Conservation (phyloP, 2,329 filamentous ascomycete genomes). For the Microcyclospora pomicola region DNA sequence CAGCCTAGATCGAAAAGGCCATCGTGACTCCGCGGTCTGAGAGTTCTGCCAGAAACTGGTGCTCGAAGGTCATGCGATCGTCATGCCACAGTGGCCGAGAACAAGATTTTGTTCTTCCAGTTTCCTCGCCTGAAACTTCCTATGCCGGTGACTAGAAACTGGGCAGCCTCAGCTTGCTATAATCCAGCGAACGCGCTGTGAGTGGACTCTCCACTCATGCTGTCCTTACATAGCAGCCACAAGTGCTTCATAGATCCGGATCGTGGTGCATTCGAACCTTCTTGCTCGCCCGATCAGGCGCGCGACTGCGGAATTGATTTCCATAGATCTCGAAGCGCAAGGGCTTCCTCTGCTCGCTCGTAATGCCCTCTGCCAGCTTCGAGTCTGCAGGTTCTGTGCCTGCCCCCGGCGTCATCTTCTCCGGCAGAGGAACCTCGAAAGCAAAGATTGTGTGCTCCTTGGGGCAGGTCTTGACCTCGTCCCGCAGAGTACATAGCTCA, state of each 20-base stretch:
- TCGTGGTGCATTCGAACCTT: slow-evolving; percentile 84
- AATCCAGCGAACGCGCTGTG: no score
- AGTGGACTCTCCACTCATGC: no score
- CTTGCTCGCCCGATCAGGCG: slow-evolving; percentile 72
- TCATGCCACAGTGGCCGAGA: no score
- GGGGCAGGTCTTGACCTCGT: slow-evolving; percentile 64
- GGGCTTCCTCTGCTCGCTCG: slow-evolving; percentile 21
- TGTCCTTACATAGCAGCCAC: no score
- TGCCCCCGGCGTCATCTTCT: slow-evolving; percentile 9
- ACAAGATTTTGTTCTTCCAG: no score
- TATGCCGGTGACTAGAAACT: no score
- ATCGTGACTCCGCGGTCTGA: no score
- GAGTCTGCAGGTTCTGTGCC: slow-evolving; percentile 1
- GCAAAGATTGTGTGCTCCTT: slow-evolving; percentile 84
- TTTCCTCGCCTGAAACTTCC: no score
- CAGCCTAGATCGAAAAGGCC: no score
- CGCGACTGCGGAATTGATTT: slow-evolving; percentile 69
- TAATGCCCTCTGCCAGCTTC: slow-evolving; percentile 3
- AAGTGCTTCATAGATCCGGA: slow-evolving; percentile 49
- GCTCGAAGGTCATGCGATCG: no score
- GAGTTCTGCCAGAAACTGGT: no score
- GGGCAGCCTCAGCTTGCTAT: no score
- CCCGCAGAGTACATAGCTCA: slow-evolving; percentile 61
- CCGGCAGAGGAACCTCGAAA: slow-evolving; percentile 48
- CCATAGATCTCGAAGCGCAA: slow-evolving; percentile 78